Percentiles rank a stretch among this genome's conserved stretches.
These are phyloP conservation scores for Dissophora globulifera DNA, from an alignment of 192 early-diverging fungal genomes.

Conservation along the genomic window DNA sequence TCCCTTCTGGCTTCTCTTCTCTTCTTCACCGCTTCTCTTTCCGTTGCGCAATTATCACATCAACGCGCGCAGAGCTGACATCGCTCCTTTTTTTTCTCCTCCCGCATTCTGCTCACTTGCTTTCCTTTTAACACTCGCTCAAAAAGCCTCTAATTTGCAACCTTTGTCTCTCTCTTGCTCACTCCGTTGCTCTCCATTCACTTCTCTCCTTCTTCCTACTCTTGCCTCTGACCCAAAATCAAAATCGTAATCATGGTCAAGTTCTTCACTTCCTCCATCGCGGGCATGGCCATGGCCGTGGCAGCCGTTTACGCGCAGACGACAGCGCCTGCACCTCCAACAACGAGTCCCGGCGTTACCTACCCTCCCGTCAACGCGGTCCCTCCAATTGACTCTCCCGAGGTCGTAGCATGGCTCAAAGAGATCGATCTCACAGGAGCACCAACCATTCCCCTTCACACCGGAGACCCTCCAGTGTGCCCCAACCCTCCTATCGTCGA, in stretches of 20 bases:
- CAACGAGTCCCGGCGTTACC: conserved; percentile 29
- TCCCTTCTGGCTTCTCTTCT: no score
- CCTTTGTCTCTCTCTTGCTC: no score
- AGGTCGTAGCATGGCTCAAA: conserved; percentile 57
- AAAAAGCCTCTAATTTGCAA: no score
- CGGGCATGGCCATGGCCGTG: conserved; percentile 12
- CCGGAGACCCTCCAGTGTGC: conserved; percentile 23
- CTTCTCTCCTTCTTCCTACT: no score
- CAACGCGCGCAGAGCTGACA: no score
- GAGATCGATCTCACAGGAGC: conserved; percentile 59
- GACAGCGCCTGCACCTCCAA: neutral
- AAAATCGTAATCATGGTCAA: conserved; percentile 25
- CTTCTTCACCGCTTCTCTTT: no score
- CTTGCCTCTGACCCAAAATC: no score
- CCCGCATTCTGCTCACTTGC: no score
- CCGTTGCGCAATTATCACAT: no score
- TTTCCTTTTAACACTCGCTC: no score
- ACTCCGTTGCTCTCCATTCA: no score
- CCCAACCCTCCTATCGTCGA: conserved; percentile 26
- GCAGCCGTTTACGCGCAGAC: conserved; percentile 19
- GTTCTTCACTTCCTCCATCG: conserved; percentile 22
- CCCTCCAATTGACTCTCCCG: conserved; percentile 45
- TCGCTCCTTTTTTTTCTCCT: no score
- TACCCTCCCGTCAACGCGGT: conserved; percentile 46
- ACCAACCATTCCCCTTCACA: conserved; percentile 38